Evolutionary conservation across 2,329 filamentous ascomycete genomes (phyloP), one percentile per base, ranked within the genome.

Genomic region (Delphinella strobiligena): DNA sequence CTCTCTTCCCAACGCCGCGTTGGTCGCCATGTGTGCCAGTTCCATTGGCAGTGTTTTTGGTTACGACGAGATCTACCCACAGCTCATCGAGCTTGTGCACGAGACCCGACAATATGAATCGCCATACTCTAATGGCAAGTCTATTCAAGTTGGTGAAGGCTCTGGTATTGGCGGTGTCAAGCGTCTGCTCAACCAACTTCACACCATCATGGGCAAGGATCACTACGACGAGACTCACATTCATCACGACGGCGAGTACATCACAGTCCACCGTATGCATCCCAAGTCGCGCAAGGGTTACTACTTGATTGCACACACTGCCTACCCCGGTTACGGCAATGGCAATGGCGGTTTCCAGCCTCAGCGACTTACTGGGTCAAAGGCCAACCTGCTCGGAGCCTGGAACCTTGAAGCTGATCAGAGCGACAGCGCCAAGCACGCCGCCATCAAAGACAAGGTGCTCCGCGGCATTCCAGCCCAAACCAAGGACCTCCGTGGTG

Each of bases 41-140:
- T 86, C 89, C 1, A 88, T 82, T 5, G 91, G 91, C 33, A 96
- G 91, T 55, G 91, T 96, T 35, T 94, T 96, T 78, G 91, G 91
- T 2, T 96, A 94, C 53, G 91, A 98, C 55, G 91, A 98, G 60
- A 78, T 96, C 44, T 98, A 96, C 51, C 91, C 91, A 1, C 80
- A 82, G 50, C 71, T 95, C 40, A 77, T 98, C n/a, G 87, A 98
- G 52, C 72, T 98, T 12, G 91, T 98, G 12, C 77, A 85, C 39
- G 91, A 98, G 61, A 93, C 75, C 17, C 74, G 91, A 24, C 66
- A 81, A 2, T 98, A 98, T 61, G 75, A 76, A 0, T 91, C 86
- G 0, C 70, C 76, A 41, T 88, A 79, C 30, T 93, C 86, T 2
- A 67, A 71, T 2, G 60, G 58, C 12, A 61, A 64, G 12, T 52